Base-by-base conservation (phyloP, 192 early-diverging fungal species). In the Umbelopsis sp. region DNA sequence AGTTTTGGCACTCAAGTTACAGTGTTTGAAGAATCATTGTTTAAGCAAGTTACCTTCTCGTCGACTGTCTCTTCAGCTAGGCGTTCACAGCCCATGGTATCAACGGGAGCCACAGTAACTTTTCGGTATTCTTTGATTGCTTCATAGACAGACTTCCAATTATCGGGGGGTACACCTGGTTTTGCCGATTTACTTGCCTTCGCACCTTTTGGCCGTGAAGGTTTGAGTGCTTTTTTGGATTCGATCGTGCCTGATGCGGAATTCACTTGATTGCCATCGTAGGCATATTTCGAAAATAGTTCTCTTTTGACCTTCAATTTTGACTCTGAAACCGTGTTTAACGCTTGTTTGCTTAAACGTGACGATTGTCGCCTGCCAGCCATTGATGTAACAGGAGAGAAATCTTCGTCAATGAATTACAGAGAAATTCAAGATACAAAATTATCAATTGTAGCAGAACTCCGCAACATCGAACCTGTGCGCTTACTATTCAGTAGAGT, bases 21-120 rank as follows among this genome's bases (percentile, higher is more conserved):
- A 41, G 47, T 1, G 10, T 34, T 6, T 34, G 16, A 53, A 1
- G 20, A 41, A 0, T 36, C 10, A 6, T 21, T 32, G 3, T 17
- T 17, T 32, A 25, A 43, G 14, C 34, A 4, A 34, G 7, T 70
- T 71, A 76, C 75, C 32, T 50, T 52, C 24, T 45, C 47, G 38
- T 79, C 75, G 14, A 67, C 77, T 20, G 68, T 74, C 32, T 70
- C 66, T 24, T 89, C 84, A 14, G 87, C 89, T 38, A 97, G 77
- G 29, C 84, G 80, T 45, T 86, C 93, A 80, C 96, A 97, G 1
- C 96, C 96, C 76, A 95, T 91, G 1, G 91, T 92, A 78, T 97
- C 96, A 9, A 97, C 96, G 3, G 93, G 92, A 0, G 96, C 96
- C 25, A 78, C 49, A 68, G 87, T 80, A 6, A 73, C 72, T 20